Base-by-base conservation (phyloP, 164 flowering plant genomes). In the Aristolochia contorta region DNA sequence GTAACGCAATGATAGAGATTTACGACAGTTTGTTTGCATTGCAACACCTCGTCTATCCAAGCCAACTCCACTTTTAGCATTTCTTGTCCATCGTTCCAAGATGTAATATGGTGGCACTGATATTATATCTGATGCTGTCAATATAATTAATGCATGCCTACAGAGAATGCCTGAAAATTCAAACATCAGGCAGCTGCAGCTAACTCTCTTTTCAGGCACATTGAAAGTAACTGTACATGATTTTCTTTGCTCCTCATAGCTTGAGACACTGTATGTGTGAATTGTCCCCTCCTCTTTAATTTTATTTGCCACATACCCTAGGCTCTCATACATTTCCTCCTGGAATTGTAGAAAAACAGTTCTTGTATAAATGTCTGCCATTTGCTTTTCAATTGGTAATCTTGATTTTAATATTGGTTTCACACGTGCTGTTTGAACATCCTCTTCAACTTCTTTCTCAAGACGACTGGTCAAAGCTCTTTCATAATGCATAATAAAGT, bases 21-120 rank as follows among this genome's bases (percentile, higher is more conserved):
- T 59, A 53, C 56, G 63, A 54, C 69, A 59, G 54, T 59, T 52
- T 22, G 61, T 62, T 43, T 53, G 64, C 69, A 66, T 58, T n/a
- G 58, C 63, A 53, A 59, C 30, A 24, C 63, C 62, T 27, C 63
- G 33, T 59, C 24, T 54, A 18, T 66, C 69, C 57, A 59, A 24
- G 18, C 57, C 57, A 65, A 52, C 51, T 33, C 54, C 69, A 59
- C 47, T 51, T 58, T 57, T 66, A 10, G 63, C 69, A 59, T 59
- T 59, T 59, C 58, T 59, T 12, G 63, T 66, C 62, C 62, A 59
- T 7, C 69, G 53, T 43, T 66, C 56, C 43, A 66, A 54, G 63
- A 66, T 54, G 62, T 66, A 66, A 52, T 59, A 62, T 41, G 69
- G 55, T 54, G 69, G 69, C 48, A 66, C 49, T 16, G 63, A 50